These are phyloP conservation scores for Aspergillus conjunctus DNA, from an alignment of 495 filamentous ascomycete species.

Conservation along the genomic window DNA sequence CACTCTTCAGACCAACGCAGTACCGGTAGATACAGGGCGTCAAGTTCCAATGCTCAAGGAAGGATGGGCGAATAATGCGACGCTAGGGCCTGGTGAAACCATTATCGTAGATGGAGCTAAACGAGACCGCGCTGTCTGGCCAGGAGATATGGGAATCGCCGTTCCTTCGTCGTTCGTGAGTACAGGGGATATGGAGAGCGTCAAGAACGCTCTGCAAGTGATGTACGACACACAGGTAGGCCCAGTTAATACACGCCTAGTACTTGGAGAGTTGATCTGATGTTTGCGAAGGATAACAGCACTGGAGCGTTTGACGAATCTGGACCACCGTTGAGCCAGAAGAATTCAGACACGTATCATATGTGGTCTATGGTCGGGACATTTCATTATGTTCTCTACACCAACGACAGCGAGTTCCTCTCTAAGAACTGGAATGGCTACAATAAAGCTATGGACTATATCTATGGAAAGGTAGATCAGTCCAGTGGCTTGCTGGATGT, in stretches of 20 bases:
- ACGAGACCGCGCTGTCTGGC: constrained; percentile 61
- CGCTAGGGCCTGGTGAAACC: constrained; percentile 54
- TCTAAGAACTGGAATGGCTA: constrained; percentile 53
- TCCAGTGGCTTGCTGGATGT: constrained; percentile 56
- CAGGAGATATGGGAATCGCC: constrained; percentile 64
- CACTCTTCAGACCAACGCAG: constrained; percentile 61
- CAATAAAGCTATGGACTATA: constrained; percentile 54
- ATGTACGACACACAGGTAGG: constrained; percentile 61
- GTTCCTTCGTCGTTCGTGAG: constrained; percentile 59
- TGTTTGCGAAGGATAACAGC: constrained; percentile 17
- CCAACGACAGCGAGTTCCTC: constrained; percentile 56
- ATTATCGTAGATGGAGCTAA: constrained; percentile 62
- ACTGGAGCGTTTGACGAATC: constrained; percentile 58
- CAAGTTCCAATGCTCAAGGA: constrained; percentile 48
- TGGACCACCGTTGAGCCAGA: constrained; percentile 59
- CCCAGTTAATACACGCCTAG: background rate
- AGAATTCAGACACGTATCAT: constrained; percentile 63
- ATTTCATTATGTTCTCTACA: constrained; percentile 63
- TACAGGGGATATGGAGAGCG: constrained; percentile 60
- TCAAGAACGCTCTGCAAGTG: constrained; percentile 61
- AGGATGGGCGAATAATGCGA: constrained; percentile 60
- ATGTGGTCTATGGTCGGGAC: constrained; percentile 66
- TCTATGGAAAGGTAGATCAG: constrained; percentile 53
- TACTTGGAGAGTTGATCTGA: background rate
- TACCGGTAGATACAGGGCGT: constrained; percentile 56